Conservation (phyloP, 129 eudicot species). For the Mikania micrantha region DNA sequence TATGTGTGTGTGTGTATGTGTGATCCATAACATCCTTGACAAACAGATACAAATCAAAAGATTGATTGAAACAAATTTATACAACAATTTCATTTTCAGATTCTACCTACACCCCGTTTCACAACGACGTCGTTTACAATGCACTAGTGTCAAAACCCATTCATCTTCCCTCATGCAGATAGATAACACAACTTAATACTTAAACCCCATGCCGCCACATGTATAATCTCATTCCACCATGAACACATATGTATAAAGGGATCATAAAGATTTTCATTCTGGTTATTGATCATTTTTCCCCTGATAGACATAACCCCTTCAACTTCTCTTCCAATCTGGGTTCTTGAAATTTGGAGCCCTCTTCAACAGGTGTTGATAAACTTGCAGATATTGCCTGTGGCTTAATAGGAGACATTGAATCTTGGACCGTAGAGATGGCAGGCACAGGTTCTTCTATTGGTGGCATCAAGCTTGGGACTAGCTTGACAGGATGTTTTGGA, state of each 20-base stretch:
- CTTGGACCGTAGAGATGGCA: slow-evolving; percentile 7
- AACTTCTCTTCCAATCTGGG: slow-evolving; percentile 29
- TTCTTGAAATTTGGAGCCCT: slow-evolving; percentile 13
- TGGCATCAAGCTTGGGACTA: neutral
- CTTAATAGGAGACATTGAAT: slow-evolving; percentile 1
- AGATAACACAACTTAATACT: slow-evolving; percentile 9
- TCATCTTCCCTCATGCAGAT: slow-evolving; percentile 6
- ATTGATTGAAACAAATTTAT: slow-evolving; percentile 10
- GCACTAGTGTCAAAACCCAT: too few relatives aligned
- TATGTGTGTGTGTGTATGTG: too few relatives aligned
- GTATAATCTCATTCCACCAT: slow-evolving; percentile 17
- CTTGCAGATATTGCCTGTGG: neutral
- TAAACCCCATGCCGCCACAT: slow-evolving; percentile 2
- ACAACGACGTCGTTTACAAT: neutral
- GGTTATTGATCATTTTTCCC: neutral
- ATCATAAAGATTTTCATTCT: slow-evolving; percentile 16
- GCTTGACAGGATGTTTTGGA: slow-evolving; percentile 20
- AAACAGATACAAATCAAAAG: neutral
- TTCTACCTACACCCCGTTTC: slow-evolving; percentile 23
- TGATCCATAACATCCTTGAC: too few relatives aligned
- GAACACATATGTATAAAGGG: slow-evolving; percentile 3
- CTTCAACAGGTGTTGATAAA: slow-evolving; percentile 13
- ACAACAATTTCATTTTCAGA: slow-evolving; percentile 15
- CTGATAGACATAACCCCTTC: slow-evolving; percentile 29
- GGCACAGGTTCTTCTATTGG: slow-evolving; percentile 21